Conservation (phyloP, 2,329 filamentous ascomycete genomes). For the Penicillium janthinellum region DNA sequence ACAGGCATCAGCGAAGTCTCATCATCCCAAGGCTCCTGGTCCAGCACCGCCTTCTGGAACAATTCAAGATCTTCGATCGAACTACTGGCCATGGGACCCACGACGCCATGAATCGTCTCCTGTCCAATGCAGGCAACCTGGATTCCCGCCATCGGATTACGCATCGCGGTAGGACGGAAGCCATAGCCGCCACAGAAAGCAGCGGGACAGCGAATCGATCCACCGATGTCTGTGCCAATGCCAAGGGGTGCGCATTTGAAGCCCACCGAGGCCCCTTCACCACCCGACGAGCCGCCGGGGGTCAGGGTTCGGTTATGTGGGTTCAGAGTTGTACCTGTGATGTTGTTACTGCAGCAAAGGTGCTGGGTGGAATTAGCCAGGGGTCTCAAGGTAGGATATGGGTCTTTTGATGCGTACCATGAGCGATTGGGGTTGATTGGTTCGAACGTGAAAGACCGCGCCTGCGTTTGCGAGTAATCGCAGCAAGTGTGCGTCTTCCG, state of each 20-base stretch:
- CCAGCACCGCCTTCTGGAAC: conserved; percentile 43
- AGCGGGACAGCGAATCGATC: conserved; percentile 49
- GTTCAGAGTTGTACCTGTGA: conserved; percentile 45
- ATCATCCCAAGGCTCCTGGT: conserved; percentile 46
- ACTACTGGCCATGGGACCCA: conserved; percentile 32
- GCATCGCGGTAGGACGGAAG: conserved; percentile 43
- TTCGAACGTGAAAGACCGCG: conserved; percentile 48
- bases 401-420: conserved; percentile 33
- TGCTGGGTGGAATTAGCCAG: conserved; percentile 28
- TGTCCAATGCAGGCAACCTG: conserved; percentile 36
- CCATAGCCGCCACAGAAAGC: conserved; percentile 50
- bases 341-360: conserved; percentile 44
- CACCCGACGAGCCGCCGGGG: conserved; percentile 48
- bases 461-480: conserved; percentile 40
- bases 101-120: conserved; percentile 41
- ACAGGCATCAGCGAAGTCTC: conserved; percentile 46
- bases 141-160: conserved; percentile 35
- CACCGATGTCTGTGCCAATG: conserved; percentile 52
- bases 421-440: conserved; percentile 46
- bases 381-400: background rate
- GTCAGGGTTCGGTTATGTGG: conserved; percentile 44
- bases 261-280: conserved; percentile 47
- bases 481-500: conserved; percentile 39
- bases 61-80: conserved; percentile 38
- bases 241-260: conserved; percentile 47